Base-by-base conservation (phyloP, 2,329 filamentous ascomycete genomes). In the Ophiocordyceps australis region DNA sequence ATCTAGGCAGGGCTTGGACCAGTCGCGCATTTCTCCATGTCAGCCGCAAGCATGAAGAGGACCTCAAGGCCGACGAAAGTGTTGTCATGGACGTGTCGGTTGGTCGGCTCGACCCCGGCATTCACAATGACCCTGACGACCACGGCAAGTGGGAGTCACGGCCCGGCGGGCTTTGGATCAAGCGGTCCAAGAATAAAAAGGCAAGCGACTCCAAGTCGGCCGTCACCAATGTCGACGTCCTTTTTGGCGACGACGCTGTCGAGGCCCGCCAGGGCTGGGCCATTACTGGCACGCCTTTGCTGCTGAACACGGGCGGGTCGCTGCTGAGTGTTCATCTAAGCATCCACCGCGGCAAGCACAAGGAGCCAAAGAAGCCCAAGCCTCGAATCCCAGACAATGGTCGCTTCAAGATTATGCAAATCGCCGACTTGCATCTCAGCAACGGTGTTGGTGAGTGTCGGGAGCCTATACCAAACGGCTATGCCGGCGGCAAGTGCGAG, bases 331-430 rank as follows among this genome's bases (percentile, higher is more conserved):
- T 80, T 14, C 74, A 85, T 32, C 49, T 98, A 29, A 91, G 72
- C 15, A 62, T 94, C 25, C 70, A 81, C 26, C 68, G 79, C 38
- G 86, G 89, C 3, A 57, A 62, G 26, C 67, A 68, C 14, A 55
- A 59, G 14, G 67, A 74, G 35, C 49, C 62, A 19, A 65, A 72
- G 40, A 83, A 75, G 46, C 77, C 79, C 1, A 57, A 70, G 20
- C 79, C 76, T 9, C 70, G 79, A 30, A 81, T 98, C 34, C 67
- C 70, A 22, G 82, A 91, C 33, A 82, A 89, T 45, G 89, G 86
- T 17, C 82, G 77, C 39, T 95, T 95, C 59, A 95, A 95, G 58
- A 93, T 98, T 35, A 72, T 98, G 65, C 89, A 98, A 52, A 61
- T 92, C 28, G 78, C 83, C n/a, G 89, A 98, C 54, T 55, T 95